phyloP scores from a whole-genome alignment of 768 basidiomycete genomes.

The Phaeolepiota aurea region DNA sequence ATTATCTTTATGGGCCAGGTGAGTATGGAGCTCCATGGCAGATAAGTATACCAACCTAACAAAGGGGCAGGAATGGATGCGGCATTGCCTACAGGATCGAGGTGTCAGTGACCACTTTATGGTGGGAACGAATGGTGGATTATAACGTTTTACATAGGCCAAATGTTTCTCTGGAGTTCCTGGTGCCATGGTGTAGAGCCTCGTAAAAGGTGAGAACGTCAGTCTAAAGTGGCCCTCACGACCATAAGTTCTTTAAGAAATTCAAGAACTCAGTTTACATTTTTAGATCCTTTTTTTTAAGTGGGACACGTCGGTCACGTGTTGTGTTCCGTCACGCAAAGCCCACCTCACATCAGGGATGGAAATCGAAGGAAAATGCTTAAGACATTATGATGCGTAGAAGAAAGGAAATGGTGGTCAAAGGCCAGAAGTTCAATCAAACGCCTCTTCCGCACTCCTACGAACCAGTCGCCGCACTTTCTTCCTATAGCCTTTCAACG shows the following conservation, averaged over 20 bases:
- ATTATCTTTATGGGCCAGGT: conserved; percentile 17
- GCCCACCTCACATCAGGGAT: too few species aligned
- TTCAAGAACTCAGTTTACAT: too few species aligned
- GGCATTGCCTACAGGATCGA: conserved; percentile 17
- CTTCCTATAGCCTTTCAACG: conserved; percentile 79
- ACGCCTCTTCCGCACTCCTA: conserved; percentile 83
- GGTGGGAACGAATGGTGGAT: conserved; percentile 16
- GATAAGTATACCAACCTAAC: conserved; percentile 18
- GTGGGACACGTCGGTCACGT: not conserved
- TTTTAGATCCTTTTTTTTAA: too few species aligned
- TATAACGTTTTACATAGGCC: conserved; percentile 15
- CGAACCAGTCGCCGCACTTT: conserved; percentile 88
- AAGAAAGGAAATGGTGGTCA: not conserved
- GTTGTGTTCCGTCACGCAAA: too few species aligned
- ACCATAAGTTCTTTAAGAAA: too few species aligned
- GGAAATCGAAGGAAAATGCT: not conserved
- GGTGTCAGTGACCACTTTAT: not conserved
- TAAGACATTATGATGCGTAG: not conserved
- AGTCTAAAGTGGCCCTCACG: too few species aligned
- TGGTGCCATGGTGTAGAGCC: not conserved
- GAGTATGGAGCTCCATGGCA: not conserved
- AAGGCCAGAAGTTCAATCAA: conserved; percentile 36
- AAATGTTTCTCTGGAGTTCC: conserved; percentile 1
- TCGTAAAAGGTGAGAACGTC: not conserved
- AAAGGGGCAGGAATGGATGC: conserved; percentile 23